Evolutionary conservation across 176 grass and related monocot species (phyloP).

Genomic region (Oryza longistaminata): DNA sequence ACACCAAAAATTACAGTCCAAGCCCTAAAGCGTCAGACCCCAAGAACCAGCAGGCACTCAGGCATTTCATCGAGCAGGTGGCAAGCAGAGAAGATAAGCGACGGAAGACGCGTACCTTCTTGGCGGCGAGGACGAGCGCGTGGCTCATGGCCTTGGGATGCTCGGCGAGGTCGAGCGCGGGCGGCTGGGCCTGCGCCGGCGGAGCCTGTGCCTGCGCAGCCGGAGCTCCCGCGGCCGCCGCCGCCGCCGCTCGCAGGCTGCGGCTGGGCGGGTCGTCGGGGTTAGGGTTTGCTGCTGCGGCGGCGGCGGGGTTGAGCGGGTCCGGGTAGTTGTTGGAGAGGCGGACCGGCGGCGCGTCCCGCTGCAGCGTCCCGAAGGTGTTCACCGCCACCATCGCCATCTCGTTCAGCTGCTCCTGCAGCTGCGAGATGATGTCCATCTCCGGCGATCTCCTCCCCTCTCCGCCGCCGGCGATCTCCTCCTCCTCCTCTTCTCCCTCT

Average conservation of each 20-base stretch:
- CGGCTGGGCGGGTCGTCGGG: conserved; percentile 36
- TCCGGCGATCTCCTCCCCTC: neutral
- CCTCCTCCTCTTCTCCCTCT: neutral
- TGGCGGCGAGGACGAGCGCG: conserved; percentile 81
- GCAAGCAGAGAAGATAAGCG: neutral
- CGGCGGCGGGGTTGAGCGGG: conserved; percentile 65
- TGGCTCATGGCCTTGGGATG: conserved; percentile 86
- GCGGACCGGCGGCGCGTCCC: conserved; percentile 82
- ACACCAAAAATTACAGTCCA: neutral
- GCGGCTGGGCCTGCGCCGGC: conserved; percentile 7
- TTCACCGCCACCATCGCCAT: conserved; percentile 81
- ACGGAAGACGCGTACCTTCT: conserved; percentile 53
- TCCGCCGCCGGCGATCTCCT: neutral
- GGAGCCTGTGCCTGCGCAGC: neutral
- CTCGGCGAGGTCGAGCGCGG: conserved; percentile 56
- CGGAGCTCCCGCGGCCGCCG: neutral
- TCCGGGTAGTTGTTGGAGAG: conserved; percentile 86
- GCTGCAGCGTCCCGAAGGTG: conserved; percentile 89
- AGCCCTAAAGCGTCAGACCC: neutral
- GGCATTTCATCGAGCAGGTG: conserved; percentile 31
- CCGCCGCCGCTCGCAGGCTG: conserved; percentile 38
- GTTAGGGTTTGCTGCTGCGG: conserved; percentile 22
- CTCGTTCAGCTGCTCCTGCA: conserved; percentile 89
- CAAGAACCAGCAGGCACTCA: neutral
- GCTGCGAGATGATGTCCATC: conserved; percentile 98